phyloP scores from a whole-genome alignment of 345 rosid species.

The Turritis glabra region DNA sequence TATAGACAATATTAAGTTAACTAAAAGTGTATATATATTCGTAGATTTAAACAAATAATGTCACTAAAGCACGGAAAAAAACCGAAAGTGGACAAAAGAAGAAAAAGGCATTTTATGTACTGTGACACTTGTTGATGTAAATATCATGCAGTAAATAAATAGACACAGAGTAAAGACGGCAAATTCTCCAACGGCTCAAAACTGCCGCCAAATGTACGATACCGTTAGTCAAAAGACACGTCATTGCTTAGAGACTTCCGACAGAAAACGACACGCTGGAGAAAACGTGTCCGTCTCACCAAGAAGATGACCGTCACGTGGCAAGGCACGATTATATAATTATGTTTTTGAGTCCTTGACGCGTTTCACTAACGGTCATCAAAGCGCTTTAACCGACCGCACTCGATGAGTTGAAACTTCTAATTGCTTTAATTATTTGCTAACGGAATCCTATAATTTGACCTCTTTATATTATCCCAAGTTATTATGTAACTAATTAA shows the following conservation, averaged over 20 bases:
- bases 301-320: constrained; percentile 14
- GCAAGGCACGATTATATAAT: too few relatives aligned
- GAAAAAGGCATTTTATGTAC: not conserved
- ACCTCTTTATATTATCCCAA: not conserved
- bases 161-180: not conserved
- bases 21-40: not conserved
- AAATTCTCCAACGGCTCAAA: constrained; percentile 29
- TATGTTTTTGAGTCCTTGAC: not conserved
- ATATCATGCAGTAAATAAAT: not conserved
- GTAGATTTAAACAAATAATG: constrained; percentile 8
- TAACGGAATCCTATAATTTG: constrained; percentile 21
- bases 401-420: constrained; percentile 30
- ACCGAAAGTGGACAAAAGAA: constrained; percentile 27
- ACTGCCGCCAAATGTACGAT: constrained; percentile 41
- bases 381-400: constrained; percentile 39
- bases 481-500: not conserved
- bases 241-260: constrained; percentile 21
- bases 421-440: constrained; percentile 11
- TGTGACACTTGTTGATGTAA: not conserved
- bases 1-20: not conserved
- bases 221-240: constrained; percentile 34
- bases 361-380: constrained; percentile 43
- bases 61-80: constrained; percentile 4
- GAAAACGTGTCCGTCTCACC: constrained; percentile 37
- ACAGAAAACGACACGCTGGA: constrained; percentile 28